phyloP scores from a whole-genome alignment of 2,329 filamentous ascomycete species.

The Stachybotrys chartarum region DNA sequence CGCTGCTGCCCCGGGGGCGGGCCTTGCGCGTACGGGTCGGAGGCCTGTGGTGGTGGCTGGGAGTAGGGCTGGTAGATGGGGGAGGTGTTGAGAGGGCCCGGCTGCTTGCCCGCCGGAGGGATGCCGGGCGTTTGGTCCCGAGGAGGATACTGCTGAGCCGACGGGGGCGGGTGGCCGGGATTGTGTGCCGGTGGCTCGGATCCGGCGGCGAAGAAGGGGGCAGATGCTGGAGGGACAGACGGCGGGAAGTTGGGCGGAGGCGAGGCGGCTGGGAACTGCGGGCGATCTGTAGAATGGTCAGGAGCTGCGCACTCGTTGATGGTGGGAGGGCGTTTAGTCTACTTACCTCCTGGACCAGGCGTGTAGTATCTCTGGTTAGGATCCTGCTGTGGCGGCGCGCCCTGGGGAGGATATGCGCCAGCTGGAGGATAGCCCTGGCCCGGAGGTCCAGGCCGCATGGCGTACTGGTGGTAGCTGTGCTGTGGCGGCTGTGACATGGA shows the following conservation, averaged over 20 bases:
- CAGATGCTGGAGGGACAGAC: conserved; percentile 39
- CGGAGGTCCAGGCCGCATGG: conserved; percentile 42
- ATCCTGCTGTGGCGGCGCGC: conserved; percentile 41
- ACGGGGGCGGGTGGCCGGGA: conserved; percentile 13
- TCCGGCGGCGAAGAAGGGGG: conserved; percentile 61
- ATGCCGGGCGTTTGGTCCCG: conserved; percentile 43
- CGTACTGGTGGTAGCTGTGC: conserved; percentile 65
- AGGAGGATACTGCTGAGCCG: conserved; percentile 43
- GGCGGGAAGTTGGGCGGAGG: conserved; percentile 50
- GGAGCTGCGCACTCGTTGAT: not conserved
- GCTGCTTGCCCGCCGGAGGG: conserved; percentile 38
- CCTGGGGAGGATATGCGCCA: conserved; percentile 33
- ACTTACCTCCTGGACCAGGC: conserved; percentile 38
- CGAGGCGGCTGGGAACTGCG: conserved; percentile 38
- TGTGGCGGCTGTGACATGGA: conserved; percentile 94
- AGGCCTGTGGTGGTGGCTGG: conserved; percentile 18
- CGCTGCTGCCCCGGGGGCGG: conserved; percentile 35
- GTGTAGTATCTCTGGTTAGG: conserved; percentile 62
- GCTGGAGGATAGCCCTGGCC: conserved; percentile 36
- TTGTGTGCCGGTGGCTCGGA: conserved; percentile 41
- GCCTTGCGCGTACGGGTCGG: conserved; percentile 35
- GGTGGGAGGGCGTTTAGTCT: conserved; percentile 3
- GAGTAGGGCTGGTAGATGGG: conserved; percentile 39
- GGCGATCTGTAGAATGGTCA: conserved; percentile 25
- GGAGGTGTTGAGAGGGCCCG: conserved; percentile 43